Evolutionary conservation across 2,329 filamentous ascomycete genomes (phyloP), one percentile per base, ranked within the genome.

Genomic region (Didymella pomorum): DNA sequence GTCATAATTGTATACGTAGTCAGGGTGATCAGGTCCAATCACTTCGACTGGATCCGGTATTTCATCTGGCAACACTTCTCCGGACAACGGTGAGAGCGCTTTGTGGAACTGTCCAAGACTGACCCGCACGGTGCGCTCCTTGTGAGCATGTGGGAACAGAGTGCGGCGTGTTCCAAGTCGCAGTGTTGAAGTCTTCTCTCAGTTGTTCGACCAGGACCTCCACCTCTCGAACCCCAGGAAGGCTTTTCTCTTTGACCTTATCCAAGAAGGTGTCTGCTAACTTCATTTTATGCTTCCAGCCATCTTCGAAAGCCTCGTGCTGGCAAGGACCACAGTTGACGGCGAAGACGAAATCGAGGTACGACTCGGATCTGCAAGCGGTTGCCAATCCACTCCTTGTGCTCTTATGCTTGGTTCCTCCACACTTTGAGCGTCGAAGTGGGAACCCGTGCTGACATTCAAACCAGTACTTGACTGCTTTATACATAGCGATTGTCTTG

Each of bases 401-500:
- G 8, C 20, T n/a, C 37, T 70, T 72, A 28, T 67, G 68, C 33
- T 70, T 74, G 2, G 66, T 75, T 12, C 74, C 77, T 11, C 63
- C 51, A 59, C 78, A 79, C 20, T 63, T 66, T 2, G 75, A 78
- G 10, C 68, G 65, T 18, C 68, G 65, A 28, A 73, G 62, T 20
- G 54, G 52, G 52, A 70, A 41, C 9, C 57, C 58, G 60, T 79
- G 77, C 0, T 64, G 58, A 63, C 78, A 79, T 9, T 58, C 53
- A 52, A 76, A 78, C 5, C 42, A 56, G 43, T 75, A 71, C 10
- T 60, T 64, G 12, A 73, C 60, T 25, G 72, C 66, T 42, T 77
- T 78, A 70, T 78, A 79, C 78, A 79, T 79, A 21, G 11, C 18
- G 16, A 33, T 3, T 3, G 14, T 26, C 8, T 48, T n/a, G 21